A percentile compares a stretch with the other conserved stretches of the same genome.
Conservation (phyloP, 345 rosid genomes). For the Eucalyptus virginea region DNA sequence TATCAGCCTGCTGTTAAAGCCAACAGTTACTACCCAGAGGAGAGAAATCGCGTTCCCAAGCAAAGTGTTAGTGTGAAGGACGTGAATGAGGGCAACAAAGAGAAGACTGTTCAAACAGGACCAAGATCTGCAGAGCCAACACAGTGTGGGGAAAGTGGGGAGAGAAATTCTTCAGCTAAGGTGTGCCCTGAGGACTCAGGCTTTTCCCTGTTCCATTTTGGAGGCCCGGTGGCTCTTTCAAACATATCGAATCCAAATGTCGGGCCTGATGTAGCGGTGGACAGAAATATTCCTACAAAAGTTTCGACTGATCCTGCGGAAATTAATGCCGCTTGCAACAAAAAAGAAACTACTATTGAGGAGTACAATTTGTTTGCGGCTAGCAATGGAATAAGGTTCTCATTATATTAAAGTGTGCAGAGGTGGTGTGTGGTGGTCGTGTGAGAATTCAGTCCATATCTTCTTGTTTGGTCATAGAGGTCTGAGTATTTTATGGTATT, state of each 20-base stretch:
- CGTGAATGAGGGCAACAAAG: slow-evolving; percentile 7
- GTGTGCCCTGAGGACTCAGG: slow-evolving; percentile 10
- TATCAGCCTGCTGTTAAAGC: slow-evolving; percentile 43
- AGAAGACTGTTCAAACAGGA: slow-evolving; percentile 14
- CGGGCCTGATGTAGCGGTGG: slow-evolving; percentile 16
- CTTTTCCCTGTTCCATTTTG: slow-evolving; percentile 89
- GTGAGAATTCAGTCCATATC: slow-evolving; percentile 11
- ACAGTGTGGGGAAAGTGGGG: slow-evolving; percentile 9
- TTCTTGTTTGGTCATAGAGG: slow-evolving; percentile 14
- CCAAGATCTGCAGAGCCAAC: slow-evolving; percentile 7
- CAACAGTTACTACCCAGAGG: slow-evolving; percentile 23
- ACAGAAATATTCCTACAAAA: slow-evolving; percentile 32
- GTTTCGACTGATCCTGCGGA: slow-evolving; percentile 32
- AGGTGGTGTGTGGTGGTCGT: slow-evolving; percentile 18
- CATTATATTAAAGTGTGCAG: slow-evolving; percentile 33
- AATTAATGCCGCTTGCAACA: slow-evolving; percentile 28
- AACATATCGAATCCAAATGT: slow-evolving; percentile 24
- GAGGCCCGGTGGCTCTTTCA: slow-evolving; percentile 69
- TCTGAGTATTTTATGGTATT: slow-evolving; percentile 23
- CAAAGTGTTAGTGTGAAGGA: slow-evolving; percentile 4
- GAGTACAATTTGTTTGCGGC: slow-evolving; percentile 89
- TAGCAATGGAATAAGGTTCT: slow-evolving; percentile 54
- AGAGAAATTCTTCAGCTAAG: slow-evolving; percentile 5
- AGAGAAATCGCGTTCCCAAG: slow-evolving; percentile 16
- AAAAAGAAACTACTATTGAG: slow-evolving; percentile 41